Evolutionary conservation across 345 rosid genomes (phyloP).

Genomic region (Passiflora organensis): DNA sequence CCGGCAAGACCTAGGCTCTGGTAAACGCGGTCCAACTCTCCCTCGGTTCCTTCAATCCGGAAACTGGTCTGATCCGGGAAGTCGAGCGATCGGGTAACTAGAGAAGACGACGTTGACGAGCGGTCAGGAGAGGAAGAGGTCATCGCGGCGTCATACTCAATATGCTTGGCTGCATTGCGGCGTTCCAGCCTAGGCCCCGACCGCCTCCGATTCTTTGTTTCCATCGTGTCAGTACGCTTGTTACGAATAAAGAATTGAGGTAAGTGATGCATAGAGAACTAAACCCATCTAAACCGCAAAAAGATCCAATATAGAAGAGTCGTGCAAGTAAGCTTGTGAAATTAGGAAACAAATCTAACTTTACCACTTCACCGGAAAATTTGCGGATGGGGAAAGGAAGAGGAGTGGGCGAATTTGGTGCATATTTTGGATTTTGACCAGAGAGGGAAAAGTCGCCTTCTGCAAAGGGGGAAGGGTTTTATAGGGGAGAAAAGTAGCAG

Average conservation of each 20-base stretch:
- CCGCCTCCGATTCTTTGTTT: constrained; percentile 26
- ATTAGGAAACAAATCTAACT: too few species aligned
- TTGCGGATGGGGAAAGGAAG: constrained; percentile 14
- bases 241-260: constrained; percentile 43
- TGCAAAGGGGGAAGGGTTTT: neutral
- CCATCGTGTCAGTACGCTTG: constrained; percentile 31
- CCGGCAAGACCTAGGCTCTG: constrained; percentile 54
- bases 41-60: constrained; percentile 62
- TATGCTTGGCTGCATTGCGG: constrained; percentile 54
- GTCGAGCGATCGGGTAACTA: constrained; percentile 62
- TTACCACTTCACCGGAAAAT: too few species aligned
- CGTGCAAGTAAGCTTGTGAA: neutral
- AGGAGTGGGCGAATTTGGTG: too few species aligned
- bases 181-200: constrained; percentile 50
- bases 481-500: constrained; percentile 9
- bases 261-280: constrained; percentile 46
- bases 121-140: constrained; percentile 44
- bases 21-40: constrained; percentile 62
- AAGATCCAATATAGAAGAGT: neutral
- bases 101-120: constrained; percentile 36
- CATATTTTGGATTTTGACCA: too few species aligned
- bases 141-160: constrained; percentile 53
- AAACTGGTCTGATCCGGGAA: constrained; percentile 57
- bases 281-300: constrained; percentile 42
- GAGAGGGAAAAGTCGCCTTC: too few species aligned